phyloP scores from a whole-genome alignment of 2,329 filamentous ascomycete genomes.

The Capronia epimyces region DNA sequence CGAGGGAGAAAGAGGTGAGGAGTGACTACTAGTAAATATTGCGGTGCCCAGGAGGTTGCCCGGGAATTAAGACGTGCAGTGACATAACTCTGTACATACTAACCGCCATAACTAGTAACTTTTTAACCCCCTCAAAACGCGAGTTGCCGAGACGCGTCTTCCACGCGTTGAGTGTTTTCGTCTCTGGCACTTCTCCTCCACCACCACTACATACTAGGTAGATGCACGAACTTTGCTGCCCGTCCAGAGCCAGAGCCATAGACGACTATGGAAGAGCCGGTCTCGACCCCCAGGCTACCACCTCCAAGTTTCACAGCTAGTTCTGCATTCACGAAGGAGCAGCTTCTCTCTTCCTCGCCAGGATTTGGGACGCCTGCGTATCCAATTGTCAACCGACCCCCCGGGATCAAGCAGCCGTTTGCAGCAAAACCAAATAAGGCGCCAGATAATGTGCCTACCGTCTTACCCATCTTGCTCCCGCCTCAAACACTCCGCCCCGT shows the following conservation, averaged over 20 bases:
- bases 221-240: background rate
- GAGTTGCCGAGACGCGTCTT: slow-evolving; percentile 21
- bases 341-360: slow-evolving; percentile 80
- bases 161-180: slow-evolving; percentile 11
- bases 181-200: background rate
- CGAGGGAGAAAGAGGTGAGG: background rate
- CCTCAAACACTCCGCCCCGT: slow-evolving; percentile 80
- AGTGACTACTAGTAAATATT: background rate
- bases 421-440: slow-evolving; percentile 35
- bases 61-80: too few species aligned
- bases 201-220: background rate
- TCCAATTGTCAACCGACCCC: slow-evolving; percentile 52
- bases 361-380: slow-evolving; percentile 83
- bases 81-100: too few species aligned
- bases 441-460: slow-evolving; percentile 54
- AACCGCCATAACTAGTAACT: too few species aligned
- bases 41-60: too few species aligned
- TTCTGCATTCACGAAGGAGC: slow-evolving; percentile 41
- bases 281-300: slow-evolving; percentile 24
- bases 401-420: slow-evolving; percentile 32
- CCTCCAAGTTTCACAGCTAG: slow-evolving; percentile 19
- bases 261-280: slow-evolving; percentile 29
- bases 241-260: background rate
- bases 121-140: slow-evolving; percentile 5
- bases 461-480: slow-evolving; percentile 84